Base-by-base conservation (phyloP, 2,329 filamentous ascomycete genomes). In the Triangularia verruculosa region DNA sequence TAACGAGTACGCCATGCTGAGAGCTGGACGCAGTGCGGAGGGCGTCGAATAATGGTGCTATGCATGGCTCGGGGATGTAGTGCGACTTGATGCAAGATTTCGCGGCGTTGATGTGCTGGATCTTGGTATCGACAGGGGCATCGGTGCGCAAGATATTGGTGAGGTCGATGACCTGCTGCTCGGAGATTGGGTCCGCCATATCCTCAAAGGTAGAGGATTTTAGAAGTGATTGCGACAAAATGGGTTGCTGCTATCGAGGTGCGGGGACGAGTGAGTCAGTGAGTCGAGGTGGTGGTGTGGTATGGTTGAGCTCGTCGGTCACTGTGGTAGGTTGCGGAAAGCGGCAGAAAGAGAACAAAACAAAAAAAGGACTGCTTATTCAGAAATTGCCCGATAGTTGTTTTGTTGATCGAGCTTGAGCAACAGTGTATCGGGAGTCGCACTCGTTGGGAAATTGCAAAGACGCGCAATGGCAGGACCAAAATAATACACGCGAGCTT, bases 31-130 rank as follows among this genome's bases (percentile, higher is more conserved):
- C 90, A 60, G 87, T 79, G 67, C 89, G 89, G 72, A 96, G 82
- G 67, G 89, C 91, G 66, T 97, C 92, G 77, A 97, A 96, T 67
- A 97, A 86, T 63, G 86, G 82, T 25, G 86, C 78, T 70, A 96
- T 85, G 71, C 83, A 85, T 61, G 78, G 77, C 69, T 96, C 92
- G 65, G 92, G 92, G 54, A 97, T 91, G 79, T 93, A 93, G 74
- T 91, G 89, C 77, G 96, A 93, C 77, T 97, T 97, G 82, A 97
- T 97, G 75, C 88, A 86, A 52, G 91, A 93, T 78, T 97, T 96
- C 77, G 93, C 81, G 71, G 81, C 83, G 64, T 87, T 91, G 70
- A 97, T 86, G 61, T 83, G 81, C 64, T 82, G 78, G 63, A 89
- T 80, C 72, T 89, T 89, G 55, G 80, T 76, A 69, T 90, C 86